phyloP scores from a whole-genome alignment of 805 yeast genomes.

The Geotrichum ghanense region DNA sequence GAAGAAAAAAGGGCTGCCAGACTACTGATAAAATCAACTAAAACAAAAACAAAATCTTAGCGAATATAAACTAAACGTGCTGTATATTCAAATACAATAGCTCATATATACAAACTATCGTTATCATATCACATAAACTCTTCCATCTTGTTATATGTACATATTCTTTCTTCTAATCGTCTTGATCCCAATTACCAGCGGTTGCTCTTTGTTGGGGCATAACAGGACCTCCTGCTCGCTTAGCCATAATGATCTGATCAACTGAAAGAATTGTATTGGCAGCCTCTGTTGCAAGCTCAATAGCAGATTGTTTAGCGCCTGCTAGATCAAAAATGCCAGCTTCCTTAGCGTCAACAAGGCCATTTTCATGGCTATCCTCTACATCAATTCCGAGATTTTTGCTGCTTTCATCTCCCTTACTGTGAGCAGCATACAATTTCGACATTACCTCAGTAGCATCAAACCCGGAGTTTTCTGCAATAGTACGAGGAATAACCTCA shows the following conservation, averaged over 20 bases:
- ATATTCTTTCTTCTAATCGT: slow-evolving; percentile 46
- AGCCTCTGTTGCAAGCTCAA: slow-evolving; percentile 90
- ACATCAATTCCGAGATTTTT: slow-evolving; percentile 55
- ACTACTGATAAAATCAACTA: too few relatives aligned
- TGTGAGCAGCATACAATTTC: slow-evolving; percentile 78
- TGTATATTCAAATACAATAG: too few relatives aligned
- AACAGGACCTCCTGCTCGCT: slow-evolving; percentile 96
- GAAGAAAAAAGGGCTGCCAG: too few relatives aligned
- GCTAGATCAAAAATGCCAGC: slow-evolving; percentile 70
- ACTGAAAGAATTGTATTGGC: slow-evolving; percentile 82
- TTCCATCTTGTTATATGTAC: too few relatives aligned
- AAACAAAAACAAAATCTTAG: too few relatives aligned
- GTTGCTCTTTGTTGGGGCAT: slow-evolving; percentile 68
- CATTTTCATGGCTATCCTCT: slow-evolving; percentile 41
- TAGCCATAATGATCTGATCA: slow-evolving; percentile 97
- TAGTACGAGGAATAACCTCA: slow-evolving; percentile 83
- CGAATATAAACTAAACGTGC: too few relatives aligned
- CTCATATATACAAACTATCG: too few relatives aligned
- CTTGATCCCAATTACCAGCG: slow-evolving; percentile 96
- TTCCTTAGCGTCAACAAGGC: slow-evolving; percentile 57
- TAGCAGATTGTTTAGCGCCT: slow-evolving; percentile 73
- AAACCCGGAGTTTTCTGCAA: slow-evolving; percentile 90
- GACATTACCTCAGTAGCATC: slow-evolving; percentile 86
- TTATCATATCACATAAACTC: too few relatives aligned
- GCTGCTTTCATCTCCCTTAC: slow-evolving; percentile 32